Evolutionary conservation across 2,329 filamentous ascomycete genomes (phyloP).

Genomic region (Colletotrichum graminicola): DNA sequence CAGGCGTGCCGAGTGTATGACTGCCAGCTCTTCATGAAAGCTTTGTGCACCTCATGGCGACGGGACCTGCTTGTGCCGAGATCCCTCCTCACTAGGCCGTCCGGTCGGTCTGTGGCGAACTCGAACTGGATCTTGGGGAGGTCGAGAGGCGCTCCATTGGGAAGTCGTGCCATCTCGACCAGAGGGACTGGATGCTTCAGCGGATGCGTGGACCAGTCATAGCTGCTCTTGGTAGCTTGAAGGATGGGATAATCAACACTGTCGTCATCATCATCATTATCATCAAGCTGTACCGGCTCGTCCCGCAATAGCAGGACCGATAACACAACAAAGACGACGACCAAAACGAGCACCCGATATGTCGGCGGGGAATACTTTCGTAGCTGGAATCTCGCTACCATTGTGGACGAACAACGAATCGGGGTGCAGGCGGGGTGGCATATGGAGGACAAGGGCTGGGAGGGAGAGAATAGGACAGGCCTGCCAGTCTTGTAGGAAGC

Average conservation of each 20-base stretch:
- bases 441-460: background rate
- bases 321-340: slow-evolving; percentile 32
- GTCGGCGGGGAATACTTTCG: slow-evolving; percentile 36
- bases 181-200: slow-evolving; percentile 40
- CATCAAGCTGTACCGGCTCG: slow-evolving; percentile 9
- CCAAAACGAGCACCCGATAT: slow-evolving; percentile 35
- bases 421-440: slow-evolving; percentile 10
- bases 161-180: slow-evolving; percentile 42
- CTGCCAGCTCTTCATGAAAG: slow-evolving; percentile 55
- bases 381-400: slow-evolving; percentile 38
- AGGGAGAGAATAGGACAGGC: slow-evolving; percentile 4
- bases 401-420: slow-evolving; percentile 19
- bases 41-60: slow-evolving; percentile 49
- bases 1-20: slow-evolving; percentile 60
- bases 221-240: slow-evolving; percentile 38
- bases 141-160: slow-evolving; percentile 23
- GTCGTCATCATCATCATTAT: background rate
- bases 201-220: slow-evolving; percentile 44
- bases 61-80: slow-evolving; percentile 54
- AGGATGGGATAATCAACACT: background rate
- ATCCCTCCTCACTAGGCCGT: slow-evolving; percentile 47
- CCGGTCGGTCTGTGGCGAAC: slow-evolving; percentile 34
- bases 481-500: slow-evolving; percentile 33
- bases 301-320: slow-evolving; percentile 24
- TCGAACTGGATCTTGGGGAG: slow-evolving; percentile 38